These are phyloP conservation scores for Fusarium nelsonii DNA, from an alignment of 2,329 filamentous ascomycete genomes.

Conservation along the genomic window DNA sequence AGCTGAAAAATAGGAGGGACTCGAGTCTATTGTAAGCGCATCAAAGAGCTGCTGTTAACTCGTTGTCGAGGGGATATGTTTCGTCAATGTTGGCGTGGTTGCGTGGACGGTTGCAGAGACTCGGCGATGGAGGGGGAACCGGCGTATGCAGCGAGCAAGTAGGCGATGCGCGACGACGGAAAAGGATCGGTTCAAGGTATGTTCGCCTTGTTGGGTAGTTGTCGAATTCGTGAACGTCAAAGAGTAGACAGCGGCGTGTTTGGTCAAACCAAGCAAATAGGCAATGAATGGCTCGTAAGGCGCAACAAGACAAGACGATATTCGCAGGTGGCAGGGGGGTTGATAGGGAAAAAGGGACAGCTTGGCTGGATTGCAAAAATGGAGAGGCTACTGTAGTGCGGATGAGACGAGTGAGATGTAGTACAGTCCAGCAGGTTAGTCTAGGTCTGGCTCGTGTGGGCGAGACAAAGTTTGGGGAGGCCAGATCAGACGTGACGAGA, in stretches of 20 bases:
- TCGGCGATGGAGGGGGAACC: slow-evolving; percentile 18
- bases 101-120: slow-evolving; percentile 18
- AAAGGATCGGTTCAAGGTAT: slow-evolving; percentile 25
- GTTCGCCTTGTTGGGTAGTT: slow-evolving; percentile 30
- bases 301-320: slow-evolving; percentile 30
- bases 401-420: slow-evolving; percentile 31
- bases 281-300: slow-evolving; percentile 35
- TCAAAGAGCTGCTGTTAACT: slow-evolving; percentile 29
- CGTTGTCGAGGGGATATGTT: not conserved
- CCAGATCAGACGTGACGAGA: slow-evolving; percentile 38
- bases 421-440: slow-evolving; percentile 1
- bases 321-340: slow-evolving; percentile 34
- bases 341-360: slow-evolving; percentile 43
- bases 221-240: slow-evolving; percentile 26
- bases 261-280: slow-evolving; percentile 29
- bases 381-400: slow-evolving; percentile 38
- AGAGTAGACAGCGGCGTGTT: slow-evolving; percentile 19
- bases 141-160: slow-evolving; percentile 8
- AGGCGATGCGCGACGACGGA: slow-evolving; percentile 34
- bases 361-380: slow-evolving; percentile 46
- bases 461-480: slow-evolving; percentile 42
- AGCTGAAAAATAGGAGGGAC: not conserved
- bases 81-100: slow-evolving; percentile 14
- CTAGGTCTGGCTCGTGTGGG: slow-evolving; percentile 27
- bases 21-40: slow-evolving; percentile 41